Percentiles rank a stretch among this genome's conserved stretches.
Evolutionary conservation across 176 grass and related monocot species (phyloP).

Genomic region (Thinopyrum elongatum): DNA sequence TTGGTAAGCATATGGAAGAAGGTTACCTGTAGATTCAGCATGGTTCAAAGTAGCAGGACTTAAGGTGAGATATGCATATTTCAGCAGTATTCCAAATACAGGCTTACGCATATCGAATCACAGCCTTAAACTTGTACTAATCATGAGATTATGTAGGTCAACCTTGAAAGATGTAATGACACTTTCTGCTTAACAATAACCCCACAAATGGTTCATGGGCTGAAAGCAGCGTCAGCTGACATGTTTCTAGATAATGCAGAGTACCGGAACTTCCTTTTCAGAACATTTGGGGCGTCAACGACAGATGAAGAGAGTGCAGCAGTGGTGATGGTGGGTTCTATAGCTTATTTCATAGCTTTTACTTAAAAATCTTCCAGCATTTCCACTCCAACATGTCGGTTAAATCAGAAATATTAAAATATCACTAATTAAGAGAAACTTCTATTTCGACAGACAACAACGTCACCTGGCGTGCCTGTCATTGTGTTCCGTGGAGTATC

Average conservation of each 20-base stretch:
- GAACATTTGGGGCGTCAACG: conserved; percentile 65
- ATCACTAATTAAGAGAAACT: not conserved
- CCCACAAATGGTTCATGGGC: conserved; percentile 54
- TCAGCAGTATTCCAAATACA: not conserved
- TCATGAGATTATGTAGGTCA: conserved; percentile 46
- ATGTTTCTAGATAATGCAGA: conserved; percentile 81
- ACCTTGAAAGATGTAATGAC: conserved; percentile 80
- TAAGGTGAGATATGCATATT: conserved; percentile 28
- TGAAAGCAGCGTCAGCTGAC: conserved; percentile 68
- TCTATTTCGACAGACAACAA: conserved; percentile 49
- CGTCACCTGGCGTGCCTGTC: conserved; percentile 53
- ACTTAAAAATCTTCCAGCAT: not conserved
- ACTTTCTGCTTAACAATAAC: conserved; percentile 70
- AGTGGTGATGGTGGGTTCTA: conserved; percentile 65
- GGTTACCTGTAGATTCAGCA: conserved; percentile 61
- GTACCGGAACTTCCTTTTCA: conserved; percentile 70
- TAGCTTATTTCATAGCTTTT: not conserved
- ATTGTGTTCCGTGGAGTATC: conserved; percentile 84
- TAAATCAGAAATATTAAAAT: not conserved
- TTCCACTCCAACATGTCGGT: not conserved
- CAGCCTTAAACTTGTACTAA: not conserved
- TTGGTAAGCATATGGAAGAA: conserved; percentile 65
- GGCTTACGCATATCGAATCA: not conserved
- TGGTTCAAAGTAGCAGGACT: conserved; percentile 74
- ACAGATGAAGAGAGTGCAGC: conserved; percentile 80